Evolutionary conservation across 1,284 basidiomycete genomes (phyloP), one percentile per base, ranked within the genome.

Genomic region (Ceratobasidium sp.): DNA sequence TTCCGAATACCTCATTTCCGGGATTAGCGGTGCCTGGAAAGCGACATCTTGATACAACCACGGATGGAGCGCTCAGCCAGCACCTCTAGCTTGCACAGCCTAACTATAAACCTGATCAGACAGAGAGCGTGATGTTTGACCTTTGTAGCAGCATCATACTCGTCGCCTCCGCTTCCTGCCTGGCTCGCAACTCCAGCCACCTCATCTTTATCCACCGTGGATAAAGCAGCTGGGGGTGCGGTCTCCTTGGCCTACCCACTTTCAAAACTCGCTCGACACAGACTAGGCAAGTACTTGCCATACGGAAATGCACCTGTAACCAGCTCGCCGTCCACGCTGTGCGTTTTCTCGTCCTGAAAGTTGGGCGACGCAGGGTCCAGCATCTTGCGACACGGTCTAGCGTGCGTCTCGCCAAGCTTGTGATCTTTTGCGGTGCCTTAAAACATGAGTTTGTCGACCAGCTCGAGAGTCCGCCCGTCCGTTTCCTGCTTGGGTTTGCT

Each of bases 401-500:
- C 96, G 78, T 98, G 98, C 93, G 98, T 97, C 82, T 94, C 92
- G 10, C 92, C 94, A 91, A 93, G 97, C 38, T 89, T 87, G n/a
- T 93, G 93, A 79, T 98, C 94, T 79, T 96, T 93, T 20, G 92
- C 97, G 1, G 95, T 95, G 84, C 96, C 96, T 79, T 98, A 94
- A 79, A 98, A 98, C 52, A 98, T 93, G 68, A 97, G 88, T 73
- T 90, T 89, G 80, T 97, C 97, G 77, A 98, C 96, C 76, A 95
- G 93, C 74, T 95, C 94, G 75, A 98, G 86, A 0, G 94, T 97
- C 72, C 92, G 87, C 71, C 94, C 96, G 77, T 98, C 94, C 77
- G 87, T 92, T 84, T 98, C 95, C 74, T 89, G 86, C 79, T 90
- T 88, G 4, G 92, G 94, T 82, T 89, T 94, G 86, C 98, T 97